These are phyloP conservation scores for Keithomyces neogunnii DNA, from an alignment of 2,329 filamentous ascomycete species.

Conservation along the genomic window DNA sequence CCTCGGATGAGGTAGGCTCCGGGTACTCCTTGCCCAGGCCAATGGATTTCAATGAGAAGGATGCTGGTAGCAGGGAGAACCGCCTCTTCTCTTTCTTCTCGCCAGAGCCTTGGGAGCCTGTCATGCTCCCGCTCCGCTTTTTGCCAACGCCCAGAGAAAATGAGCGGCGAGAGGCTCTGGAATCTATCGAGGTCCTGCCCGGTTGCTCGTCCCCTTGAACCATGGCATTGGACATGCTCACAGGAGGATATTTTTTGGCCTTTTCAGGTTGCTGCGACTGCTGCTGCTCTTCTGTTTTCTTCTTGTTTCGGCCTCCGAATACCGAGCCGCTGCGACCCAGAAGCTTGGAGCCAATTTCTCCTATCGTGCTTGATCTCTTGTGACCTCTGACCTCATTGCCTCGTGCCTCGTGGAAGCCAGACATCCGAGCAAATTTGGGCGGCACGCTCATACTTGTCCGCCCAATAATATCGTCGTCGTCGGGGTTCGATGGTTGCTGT, in stretches of 20 bases:
- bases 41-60: slow-evolving; percentile 57
- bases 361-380: slow-evolving; percentile 67
- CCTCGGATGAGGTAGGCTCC: slow-evolving; percentile 29
- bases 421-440: slow-evolving; percentile 48
- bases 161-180: slow-evolving; percentile 55
- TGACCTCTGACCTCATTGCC: slow-evolving; percentile 45
- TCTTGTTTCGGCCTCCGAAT: slow-evolving; percentile 56
- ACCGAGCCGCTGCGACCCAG: slow-evolving; percentile 78
- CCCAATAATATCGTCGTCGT: slow-evolving; percentile 64
- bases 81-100: slow-evolving; percentile 54
- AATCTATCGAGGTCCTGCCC: slow-evolving; percentile 60
- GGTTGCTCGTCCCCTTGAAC: slow-evolving; percentile 45
- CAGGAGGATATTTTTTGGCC: slow-evolving; percentile 71
- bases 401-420: slow-evolving; percentile 47
- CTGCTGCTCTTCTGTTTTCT: slow-evolving; percentile 33
- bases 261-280: slow-evolving; percentile 44
- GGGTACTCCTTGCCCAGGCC: slow-evolving; percentile 46
- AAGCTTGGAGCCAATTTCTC: slow-evolving; percentile 72
- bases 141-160: slow-evolving; percentile 61
- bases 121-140: slow-evolving; percentile 61
- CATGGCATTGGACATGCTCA: slow-evolving; percentile 76
- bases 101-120: slow-evolving; percentile 44
- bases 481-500: slow-evolving; percentile 57
- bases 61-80: slow-evolving; percentile 61
- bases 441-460: slow-evolving; percentile 52